Evolutionary conservation across 768 basidiomycete species (phyloP), one percentile per base, ranked within the genome.

Genomic region (Hebeloma cylindrosporum): DNA sequence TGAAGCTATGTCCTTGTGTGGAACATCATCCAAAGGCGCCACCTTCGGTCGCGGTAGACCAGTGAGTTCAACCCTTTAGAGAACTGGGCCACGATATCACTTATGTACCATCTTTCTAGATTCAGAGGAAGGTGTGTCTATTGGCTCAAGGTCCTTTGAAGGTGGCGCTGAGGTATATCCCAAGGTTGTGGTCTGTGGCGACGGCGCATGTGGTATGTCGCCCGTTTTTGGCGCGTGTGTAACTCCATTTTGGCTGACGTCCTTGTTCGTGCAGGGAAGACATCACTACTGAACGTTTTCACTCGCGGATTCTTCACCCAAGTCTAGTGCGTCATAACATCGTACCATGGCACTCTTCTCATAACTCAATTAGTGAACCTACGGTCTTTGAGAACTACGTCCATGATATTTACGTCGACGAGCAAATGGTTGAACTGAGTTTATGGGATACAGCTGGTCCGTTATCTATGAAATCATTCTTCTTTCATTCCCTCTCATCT

Each of bases 361-460:
- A n/a, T n/a, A n/a, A n/a, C n/a, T n/a, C n/a, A n/a, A n/a, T n/a
- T n/a, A 92, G 90, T 56, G 88, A 93, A 70, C 91, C 88, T 5
- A 93, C 91, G 18, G 94, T 98, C 3, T 98, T 98, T 55, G 95
- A 98, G 66, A 98, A 97, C 69, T 93, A 95, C 58, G 93, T 95
- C 8, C 89, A 94, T 62, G 89, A 93, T 53, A 72, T 94, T 43
- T 75, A 76, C 53, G 81, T 95, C 20, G 93, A 97, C 53, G 92
- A 91, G 25, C 85, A 91, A 56, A 64, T 79, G 22, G 85, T 97
- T 10, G 94, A 98, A 60, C 73, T 99, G 32, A 91, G 92, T 61
- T 62, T 98, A 51, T 98, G 95, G 95, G 95, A 98, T 63, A 98
- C 95, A 33, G 95, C 95, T 33, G 94, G 95, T 93, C 60, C 48